Evolutionary conservation across 2,329 filamentous ascomycete genomes (phyloP).

Genomic region (Botryotinia calthae): DNA sequence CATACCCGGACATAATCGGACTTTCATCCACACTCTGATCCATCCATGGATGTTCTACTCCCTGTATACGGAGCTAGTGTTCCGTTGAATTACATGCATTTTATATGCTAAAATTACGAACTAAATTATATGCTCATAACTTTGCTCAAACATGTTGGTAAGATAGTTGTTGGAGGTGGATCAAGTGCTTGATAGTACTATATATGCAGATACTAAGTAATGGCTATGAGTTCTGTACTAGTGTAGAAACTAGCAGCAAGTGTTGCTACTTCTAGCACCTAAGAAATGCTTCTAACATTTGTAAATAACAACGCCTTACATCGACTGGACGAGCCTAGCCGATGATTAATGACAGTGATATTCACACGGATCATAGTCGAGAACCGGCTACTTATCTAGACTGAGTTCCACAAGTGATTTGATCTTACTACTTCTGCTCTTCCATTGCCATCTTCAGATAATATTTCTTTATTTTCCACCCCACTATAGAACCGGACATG

Average conservation of each 20-base stretch:
- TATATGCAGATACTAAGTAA: neutral
- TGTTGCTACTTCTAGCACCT: neutral
- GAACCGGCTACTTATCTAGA: neutral
- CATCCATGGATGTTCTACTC: neutral
- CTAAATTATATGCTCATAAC: neutral
- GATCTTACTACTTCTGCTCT: neutral
- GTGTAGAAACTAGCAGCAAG: neutral
- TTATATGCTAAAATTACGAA: neutral
- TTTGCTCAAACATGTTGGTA: neutral
- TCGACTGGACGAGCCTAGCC: neutral
- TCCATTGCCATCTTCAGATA: slow-evolving; percentile 3
- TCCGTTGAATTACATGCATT: neutral
- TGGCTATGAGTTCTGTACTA: neutral
- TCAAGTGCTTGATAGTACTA: neutral
- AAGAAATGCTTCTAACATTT: neutral
- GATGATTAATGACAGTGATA: neutral
- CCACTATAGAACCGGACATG: neutral
- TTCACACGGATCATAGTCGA: neutral
- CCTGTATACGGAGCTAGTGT: neutral
- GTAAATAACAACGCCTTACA: neutral
- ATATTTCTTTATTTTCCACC: neutral
- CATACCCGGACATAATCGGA: neutral
- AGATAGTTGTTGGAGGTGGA: neutral
- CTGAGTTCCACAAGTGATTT: neutral
- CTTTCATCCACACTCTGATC: neutral